Conservation (phyloP, 164 flowering plant species). For the Berberis thunbergii region DNA sequence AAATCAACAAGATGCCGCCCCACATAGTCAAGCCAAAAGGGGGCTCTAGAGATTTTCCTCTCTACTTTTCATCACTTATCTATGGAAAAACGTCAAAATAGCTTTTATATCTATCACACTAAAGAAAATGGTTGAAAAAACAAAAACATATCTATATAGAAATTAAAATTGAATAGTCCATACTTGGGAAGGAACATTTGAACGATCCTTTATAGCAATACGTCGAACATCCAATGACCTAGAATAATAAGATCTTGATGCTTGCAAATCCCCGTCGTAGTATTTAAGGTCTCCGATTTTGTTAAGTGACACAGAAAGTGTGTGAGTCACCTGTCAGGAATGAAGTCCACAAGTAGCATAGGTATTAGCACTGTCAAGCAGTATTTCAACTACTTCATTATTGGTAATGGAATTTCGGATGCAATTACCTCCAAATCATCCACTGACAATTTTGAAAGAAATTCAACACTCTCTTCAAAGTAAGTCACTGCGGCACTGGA, state of each 20-base stretch:
- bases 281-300: constrained; percentile 97
- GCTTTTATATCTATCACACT: too few relatives aligned
- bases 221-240: constrained; percentile 80
- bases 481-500: constrained; percentile 53
- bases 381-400: not conserved
- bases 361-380: too few relatives aligned
- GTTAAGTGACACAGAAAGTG: constrained; percentile 93
- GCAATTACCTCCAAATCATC: constrained; percentile 76
- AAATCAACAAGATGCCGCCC: too few relatives aligned
- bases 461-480: constrained; percentile 78
- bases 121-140: too few relatives aligned
- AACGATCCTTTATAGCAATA: constrained; percentile 45
- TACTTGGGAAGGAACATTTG: constrained; percentile 68
- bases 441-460: constrained; percentile 56
- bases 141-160: too few relatives aligned
- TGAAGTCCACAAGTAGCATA: constrained; percentile 1
- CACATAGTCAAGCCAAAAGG: too few relatives aligned
- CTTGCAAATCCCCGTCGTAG: constrained; percentile 70
- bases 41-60: too few relatives aligned
- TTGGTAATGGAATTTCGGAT: not conserved
- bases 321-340: constrained; percentile 64
- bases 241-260: constrained; percentile 61
- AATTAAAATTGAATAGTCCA: constrained; percentile 7
- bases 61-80: too few relatives aligned
- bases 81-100: too few relatives aligned